phyloP scores from a whole-genome alignment of 2,329 filamentous ascomycete species.

The Scleromitrula shiraiana region DNA sequence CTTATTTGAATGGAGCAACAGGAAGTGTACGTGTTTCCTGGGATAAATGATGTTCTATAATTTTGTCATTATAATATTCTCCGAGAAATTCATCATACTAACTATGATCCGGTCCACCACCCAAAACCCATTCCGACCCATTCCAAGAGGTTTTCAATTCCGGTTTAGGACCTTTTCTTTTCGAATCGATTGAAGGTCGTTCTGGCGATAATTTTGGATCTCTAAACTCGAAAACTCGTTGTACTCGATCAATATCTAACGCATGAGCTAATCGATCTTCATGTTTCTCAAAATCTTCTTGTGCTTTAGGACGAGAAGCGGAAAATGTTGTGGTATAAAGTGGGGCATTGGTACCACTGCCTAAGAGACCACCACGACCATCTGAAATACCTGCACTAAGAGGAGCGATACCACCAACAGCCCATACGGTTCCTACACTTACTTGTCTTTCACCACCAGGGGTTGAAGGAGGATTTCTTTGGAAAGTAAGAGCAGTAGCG shows the following conservation, averaged over 20 bases:
- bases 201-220: constrained; percentile 21
- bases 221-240: constrained; percentile 54
- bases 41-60: constrained; percentile 23
- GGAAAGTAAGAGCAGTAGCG: constrained; percentile 26
- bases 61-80: constrained; percentile 8
- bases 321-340: constrained; percentile 48
- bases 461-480: constrained; percentile 19
- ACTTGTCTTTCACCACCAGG: constrained; percentile 35
- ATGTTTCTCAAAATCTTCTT: constrained; percentile 60
- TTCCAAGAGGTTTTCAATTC: constrained; percentile 30
- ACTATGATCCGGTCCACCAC: constrained; percentile 19
- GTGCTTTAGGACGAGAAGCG: constrained; percentile 33
- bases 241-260: constrained; percentile 65
- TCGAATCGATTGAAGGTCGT: constrained; percentile 22
- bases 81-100: constrained; percentile 1
- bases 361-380: constrained; percentile 56
- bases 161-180: constrained; percentile 12
- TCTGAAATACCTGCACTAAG: constrained; percentile 48
- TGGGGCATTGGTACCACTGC: constrained; percentile 65
- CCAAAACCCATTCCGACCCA: constrained; percentile 26
- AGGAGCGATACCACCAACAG: constrained; percentile 63
- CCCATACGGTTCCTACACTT: constrained; percentile 67
- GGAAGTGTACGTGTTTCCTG: constrained; percentile 45
- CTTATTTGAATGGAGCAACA: constrained; percentile 68
- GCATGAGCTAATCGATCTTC: constrained; percentile 70